A percentile compares a stretch with the other conserved stretches of the same genome.
Evolutionary conservation across 1,139 yeast species (phyloP).

Genomic region (Debaryomyces robertsiae): DNA sequence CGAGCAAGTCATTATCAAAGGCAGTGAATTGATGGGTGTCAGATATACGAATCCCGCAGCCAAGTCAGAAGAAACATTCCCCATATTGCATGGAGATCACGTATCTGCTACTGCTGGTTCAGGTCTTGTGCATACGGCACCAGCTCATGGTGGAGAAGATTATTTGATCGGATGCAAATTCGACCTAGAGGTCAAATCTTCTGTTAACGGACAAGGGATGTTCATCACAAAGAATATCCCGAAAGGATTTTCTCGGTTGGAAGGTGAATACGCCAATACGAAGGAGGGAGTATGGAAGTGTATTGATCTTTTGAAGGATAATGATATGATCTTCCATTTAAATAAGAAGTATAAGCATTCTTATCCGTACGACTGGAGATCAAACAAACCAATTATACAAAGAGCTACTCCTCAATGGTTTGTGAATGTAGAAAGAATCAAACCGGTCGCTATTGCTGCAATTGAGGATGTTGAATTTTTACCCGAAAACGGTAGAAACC

Average conservation of each 20-base stretch:
- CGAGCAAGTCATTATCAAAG: constrained; percentile 31
- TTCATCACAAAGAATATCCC: constrained; percentile 52
- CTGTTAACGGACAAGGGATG: constrained; percentile 76
- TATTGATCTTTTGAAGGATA: constrained; percentile 41
- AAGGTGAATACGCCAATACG: constrained; percentile 62
- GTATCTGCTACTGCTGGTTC: constrained; percentile 86
- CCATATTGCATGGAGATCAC: constrained; percentile 77
- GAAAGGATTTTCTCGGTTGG: constrained; percentile 41
- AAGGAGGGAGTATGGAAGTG: constrained; percentile 52
- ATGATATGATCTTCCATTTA: constrained; percentile 50
- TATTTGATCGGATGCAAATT: constrained; percentile 67
- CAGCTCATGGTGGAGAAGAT: constrained; percentile 97
- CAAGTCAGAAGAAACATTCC: constrained; percentile 40
- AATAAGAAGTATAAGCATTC: constrained; percentile 68
- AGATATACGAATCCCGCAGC: constrained; percentile 62
- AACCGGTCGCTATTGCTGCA: constrained; percentile 60
- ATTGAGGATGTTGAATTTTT: constrained; percentile 64
- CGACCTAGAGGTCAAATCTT: constrained; percentile 64
- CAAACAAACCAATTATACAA: constrained; percentile 91
- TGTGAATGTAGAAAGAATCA: constrained; percentile 79
- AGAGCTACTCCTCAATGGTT: constrained; percentile 98
- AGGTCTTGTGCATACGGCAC: constrained; percentile 95
- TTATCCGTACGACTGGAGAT: constrained; percentile 97
- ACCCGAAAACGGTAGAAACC: constrained; percentile 71
- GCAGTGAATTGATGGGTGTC: constrained; percentile 45